Percentiles rank a stretch among this genome's conserved stretches.
phyloP scores from a whole-genome alignment of 371 early-diverging fungal species.

The Polyrhizophydium stewartii region DNA sequence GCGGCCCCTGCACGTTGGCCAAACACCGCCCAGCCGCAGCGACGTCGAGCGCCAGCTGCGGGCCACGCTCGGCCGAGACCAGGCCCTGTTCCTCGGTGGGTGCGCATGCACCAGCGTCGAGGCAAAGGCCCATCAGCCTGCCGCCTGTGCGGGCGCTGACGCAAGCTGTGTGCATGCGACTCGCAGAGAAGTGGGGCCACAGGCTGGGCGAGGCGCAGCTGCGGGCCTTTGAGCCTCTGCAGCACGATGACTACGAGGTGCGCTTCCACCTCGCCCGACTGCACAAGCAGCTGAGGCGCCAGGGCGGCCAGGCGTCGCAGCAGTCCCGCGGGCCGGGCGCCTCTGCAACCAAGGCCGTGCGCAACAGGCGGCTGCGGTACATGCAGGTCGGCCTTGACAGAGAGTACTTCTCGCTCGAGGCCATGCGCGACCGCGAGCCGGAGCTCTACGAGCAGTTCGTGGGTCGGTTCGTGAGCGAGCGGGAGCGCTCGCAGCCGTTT shows the following conservation, averaged over 20 bases:
- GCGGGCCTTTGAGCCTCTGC: background rate
- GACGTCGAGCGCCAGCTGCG: background rate
- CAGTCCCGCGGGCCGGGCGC: background rate
- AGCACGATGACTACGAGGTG: background rate
- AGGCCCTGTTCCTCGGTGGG: background rate
- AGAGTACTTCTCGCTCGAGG: background rate
- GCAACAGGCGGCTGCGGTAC: background rate
- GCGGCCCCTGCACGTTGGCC: background rate
- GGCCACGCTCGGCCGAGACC: background rate
- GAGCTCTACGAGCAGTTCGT: background rate
- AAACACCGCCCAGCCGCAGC: background rate
- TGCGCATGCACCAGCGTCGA: no score
- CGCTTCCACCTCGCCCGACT: background rate
- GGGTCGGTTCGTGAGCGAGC: background rate
- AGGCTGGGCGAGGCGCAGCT: background rate
- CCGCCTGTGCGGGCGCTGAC: no score
- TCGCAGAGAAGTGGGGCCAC: background rate
- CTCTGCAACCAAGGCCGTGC: background rate
- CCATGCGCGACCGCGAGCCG: background rate
- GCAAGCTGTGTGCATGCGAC: background rate
- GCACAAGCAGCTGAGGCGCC: no score
- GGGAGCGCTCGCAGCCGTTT: background rate
- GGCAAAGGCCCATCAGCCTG: no score
- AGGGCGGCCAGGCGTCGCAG: no score
- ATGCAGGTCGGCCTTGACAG: background rate